Evolutionary conservation across 2,329 filamentous ascomycete species (phyloP), one percentile per base, ranked within the genome.

Genomic region (Phaeosphaeriaceae sp.): DNA sequence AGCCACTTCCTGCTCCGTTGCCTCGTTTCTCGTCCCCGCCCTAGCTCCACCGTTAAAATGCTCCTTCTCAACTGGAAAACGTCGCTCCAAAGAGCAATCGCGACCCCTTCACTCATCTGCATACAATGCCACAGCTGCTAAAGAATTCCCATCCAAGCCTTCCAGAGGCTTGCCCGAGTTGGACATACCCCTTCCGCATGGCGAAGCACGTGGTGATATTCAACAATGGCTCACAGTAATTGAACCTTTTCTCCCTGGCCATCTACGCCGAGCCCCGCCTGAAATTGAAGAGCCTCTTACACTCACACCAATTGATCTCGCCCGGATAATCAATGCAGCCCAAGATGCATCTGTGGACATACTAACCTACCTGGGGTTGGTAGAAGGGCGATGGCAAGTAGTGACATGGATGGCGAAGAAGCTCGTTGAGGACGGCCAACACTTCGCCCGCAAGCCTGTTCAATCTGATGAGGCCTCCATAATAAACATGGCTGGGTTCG

Each of bases 321-420:
- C 67, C 0, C 42, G 54, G 5, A 17, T 68, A 5, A 33, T 72
- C 46, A 59, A 62, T 30, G 61, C 52, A 5, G 63, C 68, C 5
- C 67, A 70, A 39, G 53, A 63, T 37, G 55, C 61, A n/a, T 56
- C 59, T 2, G 46, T 74, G 6, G 75, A 79, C 49, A 52, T 79
- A 6, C 61, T 80, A 15, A 64, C 59, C 42, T 54, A 77, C 45
- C 51, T 80, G 2, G 77, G 71, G 2, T 41, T 76, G 20, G 58
- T 65, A 2, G 64, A 76, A 52, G 66, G 69, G 15, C 68, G 76
- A 34, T 80, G 77, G 77, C 66, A 67, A 46, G 67, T 72, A 18
- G 73, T 76, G 3, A 64, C 78, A 12, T 80, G 78, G 78, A 67
- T 79, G 20, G 69, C 75, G 12, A 77, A 76, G 54, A 71, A 73